These are phyloP conservation scores for Alnus glutinosa DNA, from an alignment of 306 rosid genomes.

Conservation along the genomic window DNA sequence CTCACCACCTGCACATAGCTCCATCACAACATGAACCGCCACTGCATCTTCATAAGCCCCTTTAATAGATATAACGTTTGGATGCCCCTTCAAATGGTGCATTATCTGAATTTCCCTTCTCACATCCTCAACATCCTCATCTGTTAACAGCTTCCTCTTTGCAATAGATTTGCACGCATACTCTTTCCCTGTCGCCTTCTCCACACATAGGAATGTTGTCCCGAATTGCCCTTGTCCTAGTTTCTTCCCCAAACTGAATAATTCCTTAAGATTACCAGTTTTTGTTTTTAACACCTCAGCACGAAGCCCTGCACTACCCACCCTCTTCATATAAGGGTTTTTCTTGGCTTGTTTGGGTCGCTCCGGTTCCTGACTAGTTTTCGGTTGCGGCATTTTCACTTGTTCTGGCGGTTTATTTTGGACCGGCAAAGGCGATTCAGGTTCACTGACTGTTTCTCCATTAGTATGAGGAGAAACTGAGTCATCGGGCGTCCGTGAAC, in stretches of 20 bases:
- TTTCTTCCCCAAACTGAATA: conserved; percentile 69
- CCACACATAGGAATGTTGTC: conserved; percentile 72
- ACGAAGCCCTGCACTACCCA: conserved; percentile 86
- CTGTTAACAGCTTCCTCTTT: conserved; percentile 79
- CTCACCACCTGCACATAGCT: conserved; percentile 96
- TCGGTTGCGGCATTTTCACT: conserved; percentile 68
- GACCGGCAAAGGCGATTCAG: conserved; percentile 70
- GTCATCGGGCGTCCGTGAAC: conserved; percentile 55
- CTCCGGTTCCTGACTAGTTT: conserved; percentile 34
- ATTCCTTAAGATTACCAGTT: conserved; percentile 74
- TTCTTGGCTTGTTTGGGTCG: conserved; percentile 40
- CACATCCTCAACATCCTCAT: conserved; percentile 96
- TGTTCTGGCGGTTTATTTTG: conserved; percentile 88
- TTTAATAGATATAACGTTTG: conserved; percentile 89
- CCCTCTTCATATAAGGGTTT: conserved; percentile 70
- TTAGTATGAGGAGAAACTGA: conserved; percentile 57
- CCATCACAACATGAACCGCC: conserved; percentile 98
- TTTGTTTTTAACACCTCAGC: conserved; percentile 66
- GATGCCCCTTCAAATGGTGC: conserved; percentile 94
- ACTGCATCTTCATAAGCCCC: conserved; percentile 93
- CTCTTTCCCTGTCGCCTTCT: conserved; percentile 74
- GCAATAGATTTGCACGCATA: conserved; percentile 95
- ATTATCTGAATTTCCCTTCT: conserved; percentile 99
- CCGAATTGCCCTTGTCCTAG: conserved; percentile 98
- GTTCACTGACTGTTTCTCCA: conserved; percentile 45